Base-by-base conservation (phyloP, 495 filamentous ascomycete genomes). In the Melanomma pulvis-pyrius region DNA sequence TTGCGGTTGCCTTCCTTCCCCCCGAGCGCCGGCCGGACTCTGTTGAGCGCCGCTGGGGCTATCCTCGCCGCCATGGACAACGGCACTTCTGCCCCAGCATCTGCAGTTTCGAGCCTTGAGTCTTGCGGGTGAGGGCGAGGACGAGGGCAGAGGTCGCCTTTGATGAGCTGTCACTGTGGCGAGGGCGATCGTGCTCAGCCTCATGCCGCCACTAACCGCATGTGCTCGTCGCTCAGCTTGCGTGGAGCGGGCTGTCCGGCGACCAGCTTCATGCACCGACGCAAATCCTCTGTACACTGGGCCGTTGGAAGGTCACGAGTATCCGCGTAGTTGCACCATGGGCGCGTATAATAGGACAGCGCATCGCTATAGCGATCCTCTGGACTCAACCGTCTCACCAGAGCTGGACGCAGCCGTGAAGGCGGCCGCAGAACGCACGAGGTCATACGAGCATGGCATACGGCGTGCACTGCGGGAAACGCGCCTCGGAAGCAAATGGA, bases 131-230 rank as follows among this genome's bases (percentile, higher is more conserved):
- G 67, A 52, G 17, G 17, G 55, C 62, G 61, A 50, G 30, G n/a
- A n/a, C n/a, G n/a, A 13, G 39, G 39, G 39, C 8, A 44, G 13
- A 44, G 13, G 39, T 44, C 13, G 39, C 4, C 15, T n/a, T 67
- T 68, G 53, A 71, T 71, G 69, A 48, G 69, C 57, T 71, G 69
- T 28, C 69, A 68, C 13, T 67, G 69, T 68, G 69, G 69, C 69
- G 63, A 53, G 60, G 50, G 49, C 4, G 17, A 30, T 44, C 52
- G 50, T 28, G 46, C 66, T 46, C 60, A 69, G 66, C 66, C 59
- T 69, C 66, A 64, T 4, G 2, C 26, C 22, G 13, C 17, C 39
- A 44, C 39, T 1, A 62, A 39, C 36, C 48, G 59, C 57, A 66
- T 19, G 47, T 57, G 48, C n/a, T 25, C 24, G n/a, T 17, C 30